Base-by-base conservation (phyloP, 1,284 basidiomycete species). In the Rhizoctonia solani region DNA sequence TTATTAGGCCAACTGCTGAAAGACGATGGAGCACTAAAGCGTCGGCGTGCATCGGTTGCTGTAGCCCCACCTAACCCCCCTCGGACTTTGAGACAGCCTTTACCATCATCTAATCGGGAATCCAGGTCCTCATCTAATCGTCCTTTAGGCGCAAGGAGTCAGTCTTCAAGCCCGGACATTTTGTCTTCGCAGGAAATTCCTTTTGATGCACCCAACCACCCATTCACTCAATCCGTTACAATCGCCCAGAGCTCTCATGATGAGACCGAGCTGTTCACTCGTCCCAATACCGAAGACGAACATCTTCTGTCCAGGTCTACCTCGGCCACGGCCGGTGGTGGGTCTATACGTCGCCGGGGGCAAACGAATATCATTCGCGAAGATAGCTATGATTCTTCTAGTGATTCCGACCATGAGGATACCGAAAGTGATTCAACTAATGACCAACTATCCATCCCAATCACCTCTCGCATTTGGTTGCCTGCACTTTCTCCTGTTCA, bases 1-100 rank as follows among this genome's bases (percentile, higher is more conserved):
- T 77, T 90, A 4, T 91, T 91, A 72, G 83, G 81, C 2, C 85
- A 90, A 72, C 75, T 88, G 37, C 88, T 90, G 85, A 82, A 87
- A 72, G 83, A 85, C 69, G 86, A 86, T 53, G 82, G 81, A 79
- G 46, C 71, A 81, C 16, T 74, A 74, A 63, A 55, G 19, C 37
- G 54, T n/a, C 49, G 29, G 23, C 56, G 50, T 30, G 39, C 56
- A 23, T 29, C 47, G 11, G 23, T 25, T 13, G 23, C 59, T 21
- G 50, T 11, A 23, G 49, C 27, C 30, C 16, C 52, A 6, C 39
- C 56, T 9, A 46, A 37, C 52, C 65, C 37, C 72, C 74, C 42
- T 73, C 76, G 66, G 46, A 71, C 53, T 72, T 73, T n/a, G 72
- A 70, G 68, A 67, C 39, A 42, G 29, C 63, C 6, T 30, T 46